Conservation (phyloP, 2,329 filamentous ascomycete species). For the Elsinoe necatrix region DNA sequence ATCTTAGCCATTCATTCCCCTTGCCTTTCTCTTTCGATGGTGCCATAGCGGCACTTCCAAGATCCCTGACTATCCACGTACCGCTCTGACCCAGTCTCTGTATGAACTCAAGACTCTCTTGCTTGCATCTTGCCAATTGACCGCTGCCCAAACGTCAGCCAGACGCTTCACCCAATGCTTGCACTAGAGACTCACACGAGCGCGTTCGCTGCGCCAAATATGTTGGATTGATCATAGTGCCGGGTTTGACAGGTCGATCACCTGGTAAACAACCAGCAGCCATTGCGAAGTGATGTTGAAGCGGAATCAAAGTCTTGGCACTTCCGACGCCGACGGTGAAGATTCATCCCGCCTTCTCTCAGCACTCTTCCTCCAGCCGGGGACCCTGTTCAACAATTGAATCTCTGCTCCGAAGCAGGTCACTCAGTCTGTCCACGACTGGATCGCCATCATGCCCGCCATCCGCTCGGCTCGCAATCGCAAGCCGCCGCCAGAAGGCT, state of each 20-base stretch:
- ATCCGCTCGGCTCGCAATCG: slow-evolving; percentile 66
- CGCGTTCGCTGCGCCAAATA: slow-evolving; percentile 62
- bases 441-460: slow-evolving; percentile 54
- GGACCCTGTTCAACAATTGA: too few species aligned
- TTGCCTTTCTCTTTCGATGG: background rate
- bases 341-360: background rate
- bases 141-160: slow-evolving; percentile 48
- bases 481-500: slow-evolving; percentile 77
- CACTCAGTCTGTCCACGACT: background rate
- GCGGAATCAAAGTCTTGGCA: slow-evolving; percentile 11
- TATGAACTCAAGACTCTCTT: slow-evolving; percentile 80
- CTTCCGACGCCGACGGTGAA: background rate
- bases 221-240: slow-evolving; percentile 71
- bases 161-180: background rate
- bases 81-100: slow-evolving; percentile 90
- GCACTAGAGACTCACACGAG: slow-evolving; percentile 36
- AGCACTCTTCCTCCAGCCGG: too few species aligned
- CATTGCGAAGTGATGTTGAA: slow-evolving; percentile 8
- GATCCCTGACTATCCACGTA: slow-evolving; percentile 46
- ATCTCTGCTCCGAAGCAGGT: too few species aligned
- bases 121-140: slow-evolving; percentile 83
- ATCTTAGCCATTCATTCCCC: slow-evolving; percentile 17
- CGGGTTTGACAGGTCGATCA: background rate
- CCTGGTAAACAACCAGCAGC: background rate
- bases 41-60: background rate